Evolutionary conservation across 805 yeast species (phyloP).

Genomic region (Scheffersomyces lignosus): DNA sequence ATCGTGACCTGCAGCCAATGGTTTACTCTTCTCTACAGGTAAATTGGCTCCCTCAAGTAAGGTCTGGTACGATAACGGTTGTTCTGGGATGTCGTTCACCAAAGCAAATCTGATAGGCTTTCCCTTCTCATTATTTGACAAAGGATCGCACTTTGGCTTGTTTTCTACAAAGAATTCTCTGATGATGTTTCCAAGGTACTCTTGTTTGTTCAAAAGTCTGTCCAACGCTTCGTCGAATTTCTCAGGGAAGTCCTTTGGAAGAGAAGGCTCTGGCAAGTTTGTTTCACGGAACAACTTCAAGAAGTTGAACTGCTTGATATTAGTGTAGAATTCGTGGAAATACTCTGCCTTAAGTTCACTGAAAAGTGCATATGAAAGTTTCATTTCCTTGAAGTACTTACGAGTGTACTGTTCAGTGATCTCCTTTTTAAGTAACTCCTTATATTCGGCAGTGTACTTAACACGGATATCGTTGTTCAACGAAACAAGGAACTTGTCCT

Average conservation of each 20-base stretch:
- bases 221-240: slow-evolving; percentile 6
- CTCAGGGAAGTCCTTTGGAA: slow-evolving; percentile 8
- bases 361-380: slow-evolving; percentile 11
- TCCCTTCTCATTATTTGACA: slow-evolving; percentile 16
- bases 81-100: slow-evolving; percentile 11
- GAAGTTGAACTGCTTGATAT: slow-evolving; percentile 11
- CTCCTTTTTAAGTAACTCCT: slow-evolving; percentile 6
- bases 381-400: slow-evolving; percentile 10
- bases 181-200: slow-evolving; percentile 11
- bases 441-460: slow-evolving; percentile 10
- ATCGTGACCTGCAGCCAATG: slow-evolving; percentile 27
- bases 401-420: slow-evolving; percentile 11
- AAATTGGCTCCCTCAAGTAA: slow-evolving; percentile 12
- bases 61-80: slow-evolving; percentile 11
- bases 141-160: slow-evolving; percentile 11
- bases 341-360: slow-evolving; percentile 13
- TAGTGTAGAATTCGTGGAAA: slow-evolving; percentile 6
- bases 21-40: slow-evolving; percentile 15
- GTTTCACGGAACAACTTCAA: slow-evolving; percentile 12
- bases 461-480: slow-evolving; percentile 6
- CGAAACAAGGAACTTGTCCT: slow-evolving; percentile 7
- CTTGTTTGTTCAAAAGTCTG: slow-evolving; percentile 7
- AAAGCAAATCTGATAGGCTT: slow-evolving; percentile 8
- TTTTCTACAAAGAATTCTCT: slow-evolving; percentile 10
- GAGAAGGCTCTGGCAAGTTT: slow-evolving; percentile 2